A percentile compares a stretch with the other conserved stretches of the same genome.
Conservation (phyloP, 169 alveolate genomes). For the Eimeria praecox region DNA sequence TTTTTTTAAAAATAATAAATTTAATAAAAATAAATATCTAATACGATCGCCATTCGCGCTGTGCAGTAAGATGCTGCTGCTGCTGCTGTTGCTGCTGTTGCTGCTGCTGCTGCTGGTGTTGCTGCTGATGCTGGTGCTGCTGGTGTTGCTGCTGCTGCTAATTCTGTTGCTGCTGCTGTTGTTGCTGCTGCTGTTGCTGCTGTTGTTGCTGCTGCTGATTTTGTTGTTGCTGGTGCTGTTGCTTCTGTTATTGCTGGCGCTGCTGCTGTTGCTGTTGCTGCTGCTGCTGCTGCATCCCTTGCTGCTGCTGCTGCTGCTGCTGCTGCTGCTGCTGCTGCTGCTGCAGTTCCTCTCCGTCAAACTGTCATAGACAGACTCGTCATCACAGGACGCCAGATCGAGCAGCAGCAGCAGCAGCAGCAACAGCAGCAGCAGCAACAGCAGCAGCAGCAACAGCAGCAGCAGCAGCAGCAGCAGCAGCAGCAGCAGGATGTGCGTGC, state of each 20-base stretch:
- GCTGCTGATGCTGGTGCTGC: background rate
- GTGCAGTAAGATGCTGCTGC: background rate
- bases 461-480: too few species aligned
- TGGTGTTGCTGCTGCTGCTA: conserved; percentile 8
- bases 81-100: conserved; percentile 30
- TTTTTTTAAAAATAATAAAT: background rate
- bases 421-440: too few species aligned
- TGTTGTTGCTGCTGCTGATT: background rate
- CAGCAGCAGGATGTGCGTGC: too few species aligned
- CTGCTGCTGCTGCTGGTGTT: background rate
- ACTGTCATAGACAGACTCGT: too few species aligned
- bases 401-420: too few species aligned
- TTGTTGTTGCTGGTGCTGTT: background rate
- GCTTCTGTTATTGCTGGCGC: background rate
- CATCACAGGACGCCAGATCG: too few species aligned
- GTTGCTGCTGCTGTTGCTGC: conserved; percentile 11
- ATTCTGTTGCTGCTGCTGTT: background rate
- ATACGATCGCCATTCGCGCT: background rate
- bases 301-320: conserved; percentile 25
- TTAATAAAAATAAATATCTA: too few species aligned
- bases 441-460: too few species aligned
- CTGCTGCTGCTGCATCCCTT: background rate
- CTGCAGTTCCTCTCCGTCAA: too few species aligned
- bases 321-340: too few species aligned
- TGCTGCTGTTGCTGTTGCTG: conserved; percentile 31